Evolutionary conservation across 306 rosid species (phyloP), one percentile per base, ranked within the genome.

Genomic region (Leucaena leucocephala): DNA sequence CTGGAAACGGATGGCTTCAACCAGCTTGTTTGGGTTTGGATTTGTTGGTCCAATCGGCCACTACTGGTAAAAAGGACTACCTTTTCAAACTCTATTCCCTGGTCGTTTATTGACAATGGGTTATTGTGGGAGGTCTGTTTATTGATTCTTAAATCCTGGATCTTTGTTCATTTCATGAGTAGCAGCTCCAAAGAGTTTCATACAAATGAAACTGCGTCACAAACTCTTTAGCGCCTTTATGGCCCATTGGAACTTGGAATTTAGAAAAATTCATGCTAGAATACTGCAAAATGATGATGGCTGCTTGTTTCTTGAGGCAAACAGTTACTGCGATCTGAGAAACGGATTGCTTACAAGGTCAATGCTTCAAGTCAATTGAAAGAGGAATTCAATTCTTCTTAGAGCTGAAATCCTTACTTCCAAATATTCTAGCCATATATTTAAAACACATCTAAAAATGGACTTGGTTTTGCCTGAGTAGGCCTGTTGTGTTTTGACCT

Each of bases 21-120:
- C 91, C 74, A 84, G 89, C 81, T 84, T 86, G 85, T 88, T 88
- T 67, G 91, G 91, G 54, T 82, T 88, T 65, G 89, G 78, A 61
- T 88, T 88, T 82, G 91, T 88, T 74, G 91, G 91, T 36, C 91
- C 91, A n/a, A 85, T 88, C 17, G 91, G 91, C 52, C 89, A 88
- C 81, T 85, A 22, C 83, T 88, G 91, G 91, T 88, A 85, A 87
- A 76, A 77, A 66, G 35, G 75, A n/a, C 77, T 36, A 19, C 55
- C 75, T 81, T 67, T 64, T 39, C 68, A 21, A 85, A 36, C 45
- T 73, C 33, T 67, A 61, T 77, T 72, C 48, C 62, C 36, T 43
- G 17, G 67, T 72, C 80, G 19, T 68, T 34, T 27, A 45, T 86
- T 59, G 76, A 34, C 52, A n/a, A 40, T 82, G 74, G 35, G 39